phyloP scores from a whole-genome alignment of 2,329 filamentous ascomycete species.

The Aspergillus caelatus region DNA sequence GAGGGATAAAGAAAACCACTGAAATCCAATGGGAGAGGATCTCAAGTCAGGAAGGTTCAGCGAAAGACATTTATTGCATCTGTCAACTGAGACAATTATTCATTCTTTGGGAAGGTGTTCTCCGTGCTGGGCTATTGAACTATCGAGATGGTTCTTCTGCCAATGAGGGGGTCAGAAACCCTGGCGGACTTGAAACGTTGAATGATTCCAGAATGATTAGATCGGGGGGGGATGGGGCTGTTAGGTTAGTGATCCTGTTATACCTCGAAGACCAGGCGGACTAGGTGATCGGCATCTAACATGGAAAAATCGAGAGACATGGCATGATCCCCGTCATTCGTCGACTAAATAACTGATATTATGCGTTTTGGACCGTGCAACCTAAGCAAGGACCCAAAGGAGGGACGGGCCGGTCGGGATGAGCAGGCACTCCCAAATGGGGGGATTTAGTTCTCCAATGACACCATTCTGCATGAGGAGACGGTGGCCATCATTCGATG shows the following conservation, averaged over 20 bases:
- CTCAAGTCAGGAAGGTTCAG: constrained; percentile 1
- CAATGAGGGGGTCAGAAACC: not conserved
- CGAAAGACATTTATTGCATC: not conserved
- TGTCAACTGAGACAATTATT: not conserved
- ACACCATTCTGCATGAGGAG: constrained; percentile 4
- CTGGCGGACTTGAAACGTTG: not conserved
- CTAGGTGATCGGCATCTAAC: constrained; percentile 8
- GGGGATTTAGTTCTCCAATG: constrained; percentile 5
- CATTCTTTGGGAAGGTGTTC: not conserved
- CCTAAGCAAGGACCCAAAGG: constrained; percentile 13
- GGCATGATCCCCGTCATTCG: constrained; percentile 2
- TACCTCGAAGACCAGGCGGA: not conserved
- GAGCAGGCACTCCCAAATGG: constrained; percentile 3
- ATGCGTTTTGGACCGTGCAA: constrained; percentile 16
- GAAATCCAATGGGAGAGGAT: constrained; percentile 1
- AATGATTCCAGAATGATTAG: not conserved
- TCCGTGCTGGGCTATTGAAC: constrained; percentile 1
- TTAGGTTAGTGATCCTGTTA: not conserved
- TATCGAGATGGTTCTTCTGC: not conserved
- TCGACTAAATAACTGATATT: constrained; percentile 4
- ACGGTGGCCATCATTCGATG: not conserved
- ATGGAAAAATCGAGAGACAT: constrained; percentile 1
- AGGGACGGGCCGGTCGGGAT: constrained; percentile 22
- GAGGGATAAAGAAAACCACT: constrained; percentile 2
- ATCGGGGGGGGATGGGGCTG: not conserved